These are phyloP conservation scores for Cucurbitaria berberidis DNA, from an alignment of 2,329 filamentous ascomycete genomes.

Conservation along the genomic window DNA sequence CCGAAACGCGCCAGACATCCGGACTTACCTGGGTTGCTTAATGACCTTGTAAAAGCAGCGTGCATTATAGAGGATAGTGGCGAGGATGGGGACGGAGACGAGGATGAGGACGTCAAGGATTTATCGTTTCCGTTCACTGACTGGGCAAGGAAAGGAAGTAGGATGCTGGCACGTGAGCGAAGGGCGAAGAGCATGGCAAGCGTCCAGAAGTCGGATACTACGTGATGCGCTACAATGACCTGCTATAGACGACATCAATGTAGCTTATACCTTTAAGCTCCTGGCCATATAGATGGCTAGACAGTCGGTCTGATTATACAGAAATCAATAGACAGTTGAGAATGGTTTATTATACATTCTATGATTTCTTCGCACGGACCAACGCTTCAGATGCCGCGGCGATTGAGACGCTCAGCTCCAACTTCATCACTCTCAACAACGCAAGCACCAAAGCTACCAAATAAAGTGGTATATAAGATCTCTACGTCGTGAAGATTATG, in stretches of 20 bases:
- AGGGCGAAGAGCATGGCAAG: slow-evolving; percentile 6
- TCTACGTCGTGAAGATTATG: not conserved
- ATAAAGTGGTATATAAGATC: not conserved
- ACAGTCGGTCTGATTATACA: too few relatives aligned
- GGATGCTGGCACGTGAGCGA: slow-evolving; percentile 1
- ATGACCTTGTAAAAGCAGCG: slow-evolving; percentile 13
- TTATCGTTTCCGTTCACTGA: not conserved
- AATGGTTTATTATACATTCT: too few relatives aligned
- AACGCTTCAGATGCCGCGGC: slow-evolving; percentile 15
- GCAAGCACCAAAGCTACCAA: not conserved
- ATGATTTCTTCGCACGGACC: not conserved
- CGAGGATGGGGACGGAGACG: slow-evolving; percentile 4
- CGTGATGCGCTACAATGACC: not conserved
- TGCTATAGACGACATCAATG: not conserved
- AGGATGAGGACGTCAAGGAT: not conserved
- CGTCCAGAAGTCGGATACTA: not conserved
- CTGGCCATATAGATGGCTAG: too few relatives aligned
- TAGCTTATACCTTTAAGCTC: not conserved
- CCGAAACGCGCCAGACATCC: not conserved
- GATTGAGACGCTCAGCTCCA: slow-evolving; percentile 6
- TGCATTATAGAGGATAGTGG: slow-evolving; percentile 3
- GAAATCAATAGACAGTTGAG: too few relatives aligned
- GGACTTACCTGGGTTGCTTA: slow-evolving; percentile 2
- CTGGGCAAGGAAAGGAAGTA: slow-evolving; percentile 4
- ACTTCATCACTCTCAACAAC: not conserved